Evolutionary conservation across 768 basidiomycete genomes (phyloP), one percentile per base, ranked within the genome.

Genomic region (Mycena leptocephala): DNA sequence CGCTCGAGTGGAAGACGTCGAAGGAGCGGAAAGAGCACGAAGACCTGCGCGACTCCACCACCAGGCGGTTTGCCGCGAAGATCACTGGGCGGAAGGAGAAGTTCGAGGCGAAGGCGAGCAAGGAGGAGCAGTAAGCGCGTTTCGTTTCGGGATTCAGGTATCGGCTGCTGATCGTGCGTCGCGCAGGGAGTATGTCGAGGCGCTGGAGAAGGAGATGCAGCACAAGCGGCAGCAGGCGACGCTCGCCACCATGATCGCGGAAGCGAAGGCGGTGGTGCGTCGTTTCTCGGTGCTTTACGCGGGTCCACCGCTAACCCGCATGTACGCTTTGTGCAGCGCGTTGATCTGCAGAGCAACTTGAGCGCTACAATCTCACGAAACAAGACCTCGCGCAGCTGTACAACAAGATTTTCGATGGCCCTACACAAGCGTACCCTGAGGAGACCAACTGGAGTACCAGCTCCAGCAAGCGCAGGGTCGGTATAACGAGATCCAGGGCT

Each of bases 1-100:
- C 76, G 30, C 80, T 88, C 24, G 80, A 80, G 16, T 81, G 83
- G 69, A 85, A 84, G 73, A 89, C 89, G 22, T 87, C 83, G 76
- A 89, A 89, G 75, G 88, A 88, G 77, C 76, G 87, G 64, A 87
- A 87, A 78, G 88, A 87, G 69, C 87, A 90, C 78, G 84, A 86
- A 70, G 75, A 80, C 20, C 70, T 88, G 59, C 80, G 87, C 24
- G 85, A 89, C 71, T 87, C 88, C 26, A 86, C 86, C 9, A 80
- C 86, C 18, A 78, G 84, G 43, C 78, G 86, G 72, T 80, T 88
- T 18, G 85, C 87, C 0, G 85, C 86, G 64, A 87, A 84, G 77
- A 65, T 89, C 20, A 81, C 86, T 5, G 88, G 89, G 5, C 84
- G 85, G 73, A 85, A 82, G 75, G 87, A 87, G 53, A 85, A 88